Base-by-base conservation (phyloP, 2,329 filamentous ascomycete genomes). In the Colletotrichum filicis region DNA sequence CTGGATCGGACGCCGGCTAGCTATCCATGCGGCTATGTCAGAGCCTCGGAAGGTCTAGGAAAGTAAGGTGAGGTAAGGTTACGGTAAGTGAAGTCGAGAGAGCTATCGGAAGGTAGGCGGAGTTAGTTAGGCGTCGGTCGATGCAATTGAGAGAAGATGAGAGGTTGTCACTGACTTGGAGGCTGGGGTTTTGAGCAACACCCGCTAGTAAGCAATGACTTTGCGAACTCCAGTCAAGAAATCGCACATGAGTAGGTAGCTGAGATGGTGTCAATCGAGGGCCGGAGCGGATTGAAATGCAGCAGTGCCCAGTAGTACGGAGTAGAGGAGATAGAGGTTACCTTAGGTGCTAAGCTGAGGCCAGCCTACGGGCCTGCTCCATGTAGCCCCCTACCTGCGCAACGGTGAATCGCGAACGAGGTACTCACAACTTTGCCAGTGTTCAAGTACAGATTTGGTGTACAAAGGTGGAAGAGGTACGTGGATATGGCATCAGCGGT, bases 11-110 rank as follows among this genome's bases (percentile, higher is more conserved):
- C 35, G 30, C 32, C 5, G n/a, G 19, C 56, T 65, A 71, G 28
- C 46, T 60, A 52, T 61, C 67, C 66, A 71, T 72, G 56, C 67
- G 71, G 30, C 24, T 19, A 19, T 59, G 19, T 56, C 28, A 22
- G 26, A 26, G 66, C 53, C 26, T 64, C 26, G 52, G 35, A 30
- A 14, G 16, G 55, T 46, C 26, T 22, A 58, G 35, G 37, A n/a
- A 24, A 66, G 22, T 26, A 26, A 28, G 16, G 24, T 26, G 56
- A 32, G 57, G 30, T 52, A 24, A 61, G 65, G 37, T 35, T 22
- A 49, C 37, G 37, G 37, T 52, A 22, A 28, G 37, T 28, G 61
- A 52, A 14, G 19, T 26, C n/a, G n/a, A 46, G 16, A 37, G 42
- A 58, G 26, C 60, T 57, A 30, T 22, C 42, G 42, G 1, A 22